Evolutionary conservation across 1,284 basidiomycete species (phyloP).

Genomic region (Ustilago curta): DNA sequence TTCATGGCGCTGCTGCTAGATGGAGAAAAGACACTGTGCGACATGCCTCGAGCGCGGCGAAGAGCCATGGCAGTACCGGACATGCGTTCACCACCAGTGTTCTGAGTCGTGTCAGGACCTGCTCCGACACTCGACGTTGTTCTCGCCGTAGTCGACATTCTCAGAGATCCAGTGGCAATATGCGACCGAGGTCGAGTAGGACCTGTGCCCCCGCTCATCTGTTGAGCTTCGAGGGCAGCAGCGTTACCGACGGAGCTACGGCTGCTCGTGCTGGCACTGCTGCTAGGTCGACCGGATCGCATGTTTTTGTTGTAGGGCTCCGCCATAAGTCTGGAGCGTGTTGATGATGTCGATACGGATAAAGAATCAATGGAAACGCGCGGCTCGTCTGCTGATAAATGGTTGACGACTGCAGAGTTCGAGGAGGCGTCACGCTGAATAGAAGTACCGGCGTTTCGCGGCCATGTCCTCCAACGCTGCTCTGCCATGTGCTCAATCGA

Average conservation of each 20-base stretch:
- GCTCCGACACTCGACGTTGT: slow-evolving; percentile 9
- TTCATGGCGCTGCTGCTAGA: slow-evolving; percentile 22
- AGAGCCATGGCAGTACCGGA: slow-evolving; percentile 25
- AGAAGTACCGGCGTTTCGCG: slow-evolving; percentile 11
- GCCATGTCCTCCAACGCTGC: slow-evolving; percentile 42
- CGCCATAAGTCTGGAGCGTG: slow-evolving; percentile 26
- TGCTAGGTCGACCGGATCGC: slow-evolving; percentile 29
- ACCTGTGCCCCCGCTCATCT: slow-evolving; percentile 7
- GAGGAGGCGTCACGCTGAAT: not conserved
- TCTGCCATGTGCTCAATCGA: slow-evolving; percentile 47
- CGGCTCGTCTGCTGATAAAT: slow-evolving; percentile 4
- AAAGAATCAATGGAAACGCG: slow-evolving; percentile 16
- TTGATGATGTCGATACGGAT: slow-evolving; percentile 16
- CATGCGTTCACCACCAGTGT: not conserved
- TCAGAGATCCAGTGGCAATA: slow-evolving; percentile 20
- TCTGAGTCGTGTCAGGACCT: not conserved
- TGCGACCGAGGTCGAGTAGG: slow-evolving; percentile 25
- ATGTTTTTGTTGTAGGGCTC: slow-evolving; percentile 39
- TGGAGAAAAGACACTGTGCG: slow-evolving; percentile 12
- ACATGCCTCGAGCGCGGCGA: slow-evolving; percentile 23
- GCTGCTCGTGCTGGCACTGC: slow-evolving; percentile 34
- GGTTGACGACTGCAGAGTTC: not conserved
- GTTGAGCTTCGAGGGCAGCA: slow-evolving; percentile 10
- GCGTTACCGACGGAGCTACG: slow-evolving; percentile 19
- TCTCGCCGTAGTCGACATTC: slow-evolving; percentile 22